phyloP scores from a whole-genome alignment of 257 asterid species.

The Solanum habrochaites region DNA sequence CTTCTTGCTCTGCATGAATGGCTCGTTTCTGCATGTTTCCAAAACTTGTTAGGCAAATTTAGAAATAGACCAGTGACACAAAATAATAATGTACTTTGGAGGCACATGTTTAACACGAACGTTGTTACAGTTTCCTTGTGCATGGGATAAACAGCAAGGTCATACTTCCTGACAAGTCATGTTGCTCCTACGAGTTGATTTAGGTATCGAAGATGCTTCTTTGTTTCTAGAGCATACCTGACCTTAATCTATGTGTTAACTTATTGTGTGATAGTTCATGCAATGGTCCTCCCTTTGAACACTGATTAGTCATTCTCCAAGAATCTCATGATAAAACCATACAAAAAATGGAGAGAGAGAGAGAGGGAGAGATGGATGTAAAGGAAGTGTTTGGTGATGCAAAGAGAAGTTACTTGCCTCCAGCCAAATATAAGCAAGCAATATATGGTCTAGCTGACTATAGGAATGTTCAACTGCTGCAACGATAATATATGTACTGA shows the following conservation, averaged over 20 bases:
- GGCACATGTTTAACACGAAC: neutral
- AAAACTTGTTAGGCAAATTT: neutral
- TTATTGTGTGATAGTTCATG: neutral
- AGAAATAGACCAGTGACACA: neutral
- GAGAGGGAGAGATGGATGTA: neutral
- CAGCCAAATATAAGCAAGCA: neutral
- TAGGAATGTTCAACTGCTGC: neutral
- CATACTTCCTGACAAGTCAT: neutral
- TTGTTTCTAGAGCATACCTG: neutral
- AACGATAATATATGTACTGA: neutral
- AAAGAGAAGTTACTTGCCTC: neutral
- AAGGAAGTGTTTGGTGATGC: neutral
- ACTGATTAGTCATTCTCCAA: neutral
- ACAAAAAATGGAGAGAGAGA: neutral
- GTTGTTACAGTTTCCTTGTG: neutral
- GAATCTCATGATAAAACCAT: neutral
- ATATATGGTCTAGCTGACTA: neutral
- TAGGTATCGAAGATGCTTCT: neutral
- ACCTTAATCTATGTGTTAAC: neutral
- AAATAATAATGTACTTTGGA: neutral
- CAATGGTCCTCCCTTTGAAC: neutral
- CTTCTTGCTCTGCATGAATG: constrained; percentile 56
- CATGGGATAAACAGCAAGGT: neutral
- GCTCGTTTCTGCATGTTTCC: constrained; percentile 59
- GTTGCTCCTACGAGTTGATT: neutral